Base-by-base conservation (phyloP, 2,329 filamentous ascomycete species). In the Bipolaris victoriae region DNA sequence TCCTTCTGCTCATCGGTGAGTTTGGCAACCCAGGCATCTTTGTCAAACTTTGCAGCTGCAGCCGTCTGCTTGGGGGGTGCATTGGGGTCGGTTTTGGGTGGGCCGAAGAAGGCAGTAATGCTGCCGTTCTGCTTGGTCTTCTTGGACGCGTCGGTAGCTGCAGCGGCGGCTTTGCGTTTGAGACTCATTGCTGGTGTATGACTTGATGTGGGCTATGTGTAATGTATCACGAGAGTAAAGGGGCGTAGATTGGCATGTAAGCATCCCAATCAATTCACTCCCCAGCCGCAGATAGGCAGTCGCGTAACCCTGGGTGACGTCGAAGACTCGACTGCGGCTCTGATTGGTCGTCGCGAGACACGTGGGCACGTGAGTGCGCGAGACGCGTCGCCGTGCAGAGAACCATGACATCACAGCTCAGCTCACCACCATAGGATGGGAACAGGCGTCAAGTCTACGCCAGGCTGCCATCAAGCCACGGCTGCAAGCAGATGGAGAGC, bases 51-150 rank as follows among this genome's bases (percentile, higher is more conserved):
- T 71, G 68, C 55, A 26, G 67, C 62, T 11, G 71, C 64, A 18
- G 52, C 63, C 9, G 60, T 54, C 29, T 62, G 61, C 4, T 60
- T 62, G n/a, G 58, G 43, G 1, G 55, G 51, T 5, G 64, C 48
- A n/a, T 66, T 66, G 18, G 67, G 63, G 57, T 77, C 71, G 51
- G 72, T 62, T 55, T 74, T 76, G 5, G 92, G 88, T 16, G 85
- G 82, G 13, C 87, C 85, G 71, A 99, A 98, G 83, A 98, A 98
- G 15, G 92, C 90, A 26, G 89, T 93, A 72, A 99, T 96, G 79
- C 83, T 92, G 61, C 83, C 86, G 71, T 95, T 89, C 51, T 84
- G 68, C 64, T 83, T 83, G 36, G 80, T 72, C 67, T 83, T 83
- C 67, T 83, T 83, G 33, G 77, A 71, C 49, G 78, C 77, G 16